Base-by-base conservation (phyloP, 352 stramenopile genomes). In the Phytophthora pseudosyringae region DNA sequence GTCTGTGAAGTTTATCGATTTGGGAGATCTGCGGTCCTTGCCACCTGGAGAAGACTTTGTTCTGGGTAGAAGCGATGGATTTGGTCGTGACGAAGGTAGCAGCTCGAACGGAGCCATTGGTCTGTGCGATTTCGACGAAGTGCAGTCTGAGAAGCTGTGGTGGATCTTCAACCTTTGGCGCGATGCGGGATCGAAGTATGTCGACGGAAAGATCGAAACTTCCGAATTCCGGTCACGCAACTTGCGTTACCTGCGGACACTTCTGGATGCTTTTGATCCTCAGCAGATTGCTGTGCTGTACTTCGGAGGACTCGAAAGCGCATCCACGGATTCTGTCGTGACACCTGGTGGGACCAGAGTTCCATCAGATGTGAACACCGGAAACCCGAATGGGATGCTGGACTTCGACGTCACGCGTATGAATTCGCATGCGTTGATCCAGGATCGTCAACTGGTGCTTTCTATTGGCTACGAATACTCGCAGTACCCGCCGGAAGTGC, bases 111-210 rank as follows among this genome's bases (percentile, higher is more conserved):
- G 73, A 32, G 78, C 73, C 2, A 85, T 91, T 28, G 83, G 85
- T 12, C 56, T 89, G 15, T 93, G 86, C 57, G 86, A 92, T 64
- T 93, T 91, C 46, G 83, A 94, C 29, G 83, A 92, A 59, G 78
- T 87, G n/a, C 86, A 93, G 59, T 91, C 82, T 2, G 86, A 91
- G 63, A 82, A 80, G 35, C 59, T 94, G 15, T 93, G 86, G 82
- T 93, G 82, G 81, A 89, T 94, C 13, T 94, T 94, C 38, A 93
- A 92, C 33, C 31, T 78, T 29, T 94, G 83, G 83, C 71, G 67
- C 10, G 73, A 84, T 38, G 75, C 76, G 1, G 90, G 89, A 41
- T 59, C 67, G 10, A 91, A 89, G 63, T 94, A 91, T 61, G 75
- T 83, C 8, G 82, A 73, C 6, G 81, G 86, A 18, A 94, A 94